Conservation (phyloP, 1,284 basidiomycete species). For the Stygiomarasmius scandens region DNA sequence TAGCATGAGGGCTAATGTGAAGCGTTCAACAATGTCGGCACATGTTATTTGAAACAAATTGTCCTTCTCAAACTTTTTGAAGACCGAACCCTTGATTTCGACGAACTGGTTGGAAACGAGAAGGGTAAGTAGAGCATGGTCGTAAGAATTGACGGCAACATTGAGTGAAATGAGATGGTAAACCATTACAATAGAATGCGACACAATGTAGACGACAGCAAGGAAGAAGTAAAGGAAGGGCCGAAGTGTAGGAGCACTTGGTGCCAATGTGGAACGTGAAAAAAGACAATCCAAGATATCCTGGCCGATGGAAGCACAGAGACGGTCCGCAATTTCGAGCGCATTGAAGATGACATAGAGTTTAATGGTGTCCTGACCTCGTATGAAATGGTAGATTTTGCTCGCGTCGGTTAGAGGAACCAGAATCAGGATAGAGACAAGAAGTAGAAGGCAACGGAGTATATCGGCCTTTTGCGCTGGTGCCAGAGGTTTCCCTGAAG, state of each 20-base stretch:
- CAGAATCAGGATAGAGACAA: conserved; percentile 77
- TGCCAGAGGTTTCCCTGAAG: conserved; percentile 50
- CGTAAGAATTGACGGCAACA: conserved; percentile 98
- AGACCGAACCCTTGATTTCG: conserved; percentile 99
- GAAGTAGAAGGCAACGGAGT: conserved; percentile 77
- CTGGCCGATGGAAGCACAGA: conserved; percentile 97
- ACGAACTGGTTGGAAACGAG: conserved; percentile 99
- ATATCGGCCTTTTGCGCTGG: conserved; percentile 93
- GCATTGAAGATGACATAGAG: conserved; percentile 99
- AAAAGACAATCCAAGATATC: conserved; percentile 97
- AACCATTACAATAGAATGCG: conserved; percentile 93
- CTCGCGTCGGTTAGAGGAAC: conserved; percentile 90
- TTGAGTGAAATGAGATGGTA: conserved; percentile 97
- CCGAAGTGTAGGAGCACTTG: conserved; percentile 65
- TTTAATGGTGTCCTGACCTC: conserved; percentile 99
- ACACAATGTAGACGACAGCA: conserved; percentile 81
- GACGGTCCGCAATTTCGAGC: conserved; percentile 92
- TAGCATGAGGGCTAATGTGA: conserved; percentile 92
- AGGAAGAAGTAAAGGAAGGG: conserved; percentile 88
- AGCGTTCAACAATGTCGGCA: conserved; percentile 98
- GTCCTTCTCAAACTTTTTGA: conserved; percentile 99
- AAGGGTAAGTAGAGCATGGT: conserved; percentile 92
- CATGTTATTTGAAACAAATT: conserved; percentile 99
- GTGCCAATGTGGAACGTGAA: conserved; percentile 86
- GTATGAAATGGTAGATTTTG: conserved; percentile 98